Evolutionary conservation across 1,139 yeast genomes (phyloP), one percentile per base, ranked within the genome.

Genomic region (Debaryomyces coudertii): DNA sequence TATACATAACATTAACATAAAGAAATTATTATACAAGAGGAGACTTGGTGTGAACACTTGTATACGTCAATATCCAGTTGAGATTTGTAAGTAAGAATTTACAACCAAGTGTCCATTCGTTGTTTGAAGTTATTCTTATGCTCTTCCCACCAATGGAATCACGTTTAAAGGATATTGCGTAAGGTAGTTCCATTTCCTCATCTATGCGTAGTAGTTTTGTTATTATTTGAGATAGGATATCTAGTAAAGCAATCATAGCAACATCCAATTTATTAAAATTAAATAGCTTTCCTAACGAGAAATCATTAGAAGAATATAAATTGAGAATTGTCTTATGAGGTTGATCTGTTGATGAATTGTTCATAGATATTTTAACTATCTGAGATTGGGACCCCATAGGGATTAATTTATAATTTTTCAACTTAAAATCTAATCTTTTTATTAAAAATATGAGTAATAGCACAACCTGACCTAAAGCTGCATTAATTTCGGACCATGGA

Each of bases 91-190:
- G 69, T 14, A 92, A 71, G 57, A 83, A 86, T 58, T 87, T 86
- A 66, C 97, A 92, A 1, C 96, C 92, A 29, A 83, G 80, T 0
- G 97, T 90, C 99, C 99, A 93, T 51, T 87, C 90, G 37, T 83
- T 81, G 58, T 85, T 86, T 8, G 89, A 79, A 2, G 90, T 82
- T 1, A 90, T 78, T 44, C 85, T 71, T 12, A 93, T 86, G 47
- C 90, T 82, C 49, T 82, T 79, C 0, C 89, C 92, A 1, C 96
- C 96, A 41, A 93, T 86, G 44, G 78, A 76, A 53, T 87, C 97
- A 22, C 56, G 55, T 36, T 76, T 75, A 3, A 67, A 54, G 57
- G 67, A 80, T 61, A 57, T 77, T 16, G 72, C 58, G 57, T 89
- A 90, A 0, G 98, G 97, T 22, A 90, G 65, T 44, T 83, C 90